These are phyloP conservation scores for Dichotomopilus funicola DNA, from an alignment of 2,329 filamentous ascomycete species.

Conservation along the genomic window DNA sequence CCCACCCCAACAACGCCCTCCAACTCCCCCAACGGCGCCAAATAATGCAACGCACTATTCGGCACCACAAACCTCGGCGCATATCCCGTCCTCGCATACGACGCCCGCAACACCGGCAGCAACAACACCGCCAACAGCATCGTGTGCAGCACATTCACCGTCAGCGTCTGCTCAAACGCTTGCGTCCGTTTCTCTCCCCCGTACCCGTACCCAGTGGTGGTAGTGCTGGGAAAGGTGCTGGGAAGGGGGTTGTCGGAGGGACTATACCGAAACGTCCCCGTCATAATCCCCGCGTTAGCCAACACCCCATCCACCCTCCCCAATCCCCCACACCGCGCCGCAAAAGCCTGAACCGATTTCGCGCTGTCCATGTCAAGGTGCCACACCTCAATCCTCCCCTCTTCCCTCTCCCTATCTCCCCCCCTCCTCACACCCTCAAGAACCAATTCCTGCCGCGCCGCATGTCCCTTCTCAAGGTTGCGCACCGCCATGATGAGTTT, in stretches of 20 bases:
- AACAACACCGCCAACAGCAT: background rate
- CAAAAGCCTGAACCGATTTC: slow-evolving; percentile 36
- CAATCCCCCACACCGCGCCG: slow-evolving; percentile 28
- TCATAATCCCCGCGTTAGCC: slow-evolving; percentile 29
- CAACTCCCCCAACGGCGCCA: slow-evolving; percentile 24
- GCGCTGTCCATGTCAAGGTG: slow-evolving; percentile 36
- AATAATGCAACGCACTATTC: slow-evolving; percentile 22
- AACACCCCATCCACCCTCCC: slow-evolving; percentile 38
- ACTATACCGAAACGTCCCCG: background rate
- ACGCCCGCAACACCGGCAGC: background rate
- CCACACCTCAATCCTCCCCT: slow-evolving; percentile 32
- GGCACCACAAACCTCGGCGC: slow-evolving; percentile 12
- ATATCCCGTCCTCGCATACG: slow-evolving; percentile 7
- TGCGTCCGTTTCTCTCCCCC: background rate
- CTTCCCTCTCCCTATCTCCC: no score
- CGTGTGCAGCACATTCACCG: background rate
- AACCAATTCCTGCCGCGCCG: slow-evolving; percentile 22
- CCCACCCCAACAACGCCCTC: background rate
- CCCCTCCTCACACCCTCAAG: background rate
- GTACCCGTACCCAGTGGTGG: background rate
- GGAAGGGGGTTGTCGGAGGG: no score
- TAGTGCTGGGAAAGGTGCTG: no score
- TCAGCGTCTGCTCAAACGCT: background rate
- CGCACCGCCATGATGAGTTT: slow-evolving; percentile 36
- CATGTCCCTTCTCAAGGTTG: slow-evolving; percentile 25